Evolutionary conservation across 1,139 yeast genomes (phyloP).

Genomic region (Yamadazyma siamensis): DNA sequence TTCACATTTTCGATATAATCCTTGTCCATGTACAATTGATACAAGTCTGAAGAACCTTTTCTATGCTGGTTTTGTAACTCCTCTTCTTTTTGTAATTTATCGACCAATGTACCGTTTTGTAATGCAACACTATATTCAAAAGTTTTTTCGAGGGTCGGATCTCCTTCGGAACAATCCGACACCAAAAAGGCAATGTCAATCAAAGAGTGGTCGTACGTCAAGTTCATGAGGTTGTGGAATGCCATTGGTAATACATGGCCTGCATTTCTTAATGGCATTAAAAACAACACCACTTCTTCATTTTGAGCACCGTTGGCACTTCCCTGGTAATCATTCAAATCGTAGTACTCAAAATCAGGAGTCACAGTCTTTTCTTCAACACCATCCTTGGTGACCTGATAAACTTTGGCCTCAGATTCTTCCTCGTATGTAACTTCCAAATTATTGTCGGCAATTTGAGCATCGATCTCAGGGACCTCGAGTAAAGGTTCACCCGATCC

Average conservation of each 20-base stretch:
- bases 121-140: conserved; percentile 63
- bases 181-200: conserved; percentile 84
- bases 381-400: conserved; percentile 39
- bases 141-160: conserved; percentile 66
- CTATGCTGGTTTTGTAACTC: conserved; percentile 21
- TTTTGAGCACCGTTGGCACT: conserved; percentile 49
- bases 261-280: conserved; percentile 81
- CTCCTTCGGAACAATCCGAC: conserved; percentile 77
- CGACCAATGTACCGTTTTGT: conserved; percentile 66
- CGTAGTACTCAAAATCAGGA: conserved; percentile 49
- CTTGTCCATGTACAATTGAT: conserved; percentile 66
- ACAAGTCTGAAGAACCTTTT: conserved; percentile 58
- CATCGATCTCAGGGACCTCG: conserved; percentile 11
- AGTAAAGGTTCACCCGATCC: too few relatives aligned
- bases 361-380: conserved; percentile 11
- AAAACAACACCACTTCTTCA: conserved; percentile 64
- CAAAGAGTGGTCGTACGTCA: conserved; percentile 77
- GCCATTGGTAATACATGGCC: conserved; percentile 77
- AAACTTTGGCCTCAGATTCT: conserved; percentile 19
- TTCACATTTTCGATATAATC: conserved; percentile 56
- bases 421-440: conserved; percentile 14
- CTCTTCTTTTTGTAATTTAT: conserved; percentile 44
- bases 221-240: conserved; percentile 79
- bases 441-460: conserved; percentile 12
- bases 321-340: conserved; percentile 58